These are phyloP conservation scores for Mortierella sp. DNA, from an alignment of 371 early-diverging fungal species.

Conservation along the genomic window DNA sequence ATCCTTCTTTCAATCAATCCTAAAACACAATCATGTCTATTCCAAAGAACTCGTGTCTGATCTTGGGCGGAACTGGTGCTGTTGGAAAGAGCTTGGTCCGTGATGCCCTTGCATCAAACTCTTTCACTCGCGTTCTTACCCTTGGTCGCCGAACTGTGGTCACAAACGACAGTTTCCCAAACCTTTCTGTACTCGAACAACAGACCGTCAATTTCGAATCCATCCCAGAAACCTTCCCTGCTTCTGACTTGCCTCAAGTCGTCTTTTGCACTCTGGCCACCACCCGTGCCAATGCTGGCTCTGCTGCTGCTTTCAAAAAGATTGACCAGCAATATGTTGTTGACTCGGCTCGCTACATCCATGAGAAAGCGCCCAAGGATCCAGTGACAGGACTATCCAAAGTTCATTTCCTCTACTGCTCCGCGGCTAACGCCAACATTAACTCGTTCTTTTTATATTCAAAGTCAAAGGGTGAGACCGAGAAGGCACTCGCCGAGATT, in stretches of 20 bases:
- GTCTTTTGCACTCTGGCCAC: slow-evolving; percentile 80
- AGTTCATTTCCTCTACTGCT: slow-evolving; percentile 77
- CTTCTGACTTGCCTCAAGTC: slow-evolving; percentile 56
- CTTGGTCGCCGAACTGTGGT: slow-evolving; percentile 65
- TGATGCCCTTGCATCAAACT: slow-evolving; percentile 69
- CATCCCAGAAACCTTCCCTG: slow-evolving; percentile 39
- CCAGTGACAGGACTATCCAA: slow-evolving; percentile 53
- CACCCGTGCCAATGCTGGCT: slow-evolving; percentile 76
- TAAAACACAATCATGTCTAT: slow-evolving; percentile 33
- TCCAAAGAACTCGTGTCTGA: slow-evolving; percentile 48
- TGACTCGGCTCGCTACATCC: slow-evolving; percentile 71
- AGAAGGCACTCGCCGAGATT: slow-evolving; percentile 67
- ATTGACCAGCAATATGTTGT: slow-evolving; percentile 84
- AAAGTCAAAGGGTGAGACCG: slow-evolving; percentile 83
- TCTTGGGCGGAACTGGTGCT: slow-evolving; percentile 73
- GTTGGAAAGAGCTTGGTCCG: slow-evolving; percentile 77
- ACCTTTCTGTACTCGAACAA: slow-evolving; percentile 46
- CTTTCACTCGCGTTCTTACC: slow-evolving; percentile 72
- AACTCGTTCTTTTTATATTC: slow-evolving; percentile 76
- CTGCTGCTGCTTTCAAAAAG: slow-evolving; percentile 71
- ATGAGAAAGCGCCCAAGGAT: slow-evolving; percentile 67
- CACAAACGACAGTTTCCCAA: slow-evolving; percentile 35
- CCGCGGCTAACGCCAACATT: slow-evolving; percentile 68
- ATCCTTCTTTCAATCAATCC: not conserved
- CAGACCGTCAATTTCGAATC: slow-evolving; percentile 67